Evolutionary conservation across 2,329 filamentous ascomycete species (phyloP).

Genomic region (Tolypocladium ovalisporum): DNA sequence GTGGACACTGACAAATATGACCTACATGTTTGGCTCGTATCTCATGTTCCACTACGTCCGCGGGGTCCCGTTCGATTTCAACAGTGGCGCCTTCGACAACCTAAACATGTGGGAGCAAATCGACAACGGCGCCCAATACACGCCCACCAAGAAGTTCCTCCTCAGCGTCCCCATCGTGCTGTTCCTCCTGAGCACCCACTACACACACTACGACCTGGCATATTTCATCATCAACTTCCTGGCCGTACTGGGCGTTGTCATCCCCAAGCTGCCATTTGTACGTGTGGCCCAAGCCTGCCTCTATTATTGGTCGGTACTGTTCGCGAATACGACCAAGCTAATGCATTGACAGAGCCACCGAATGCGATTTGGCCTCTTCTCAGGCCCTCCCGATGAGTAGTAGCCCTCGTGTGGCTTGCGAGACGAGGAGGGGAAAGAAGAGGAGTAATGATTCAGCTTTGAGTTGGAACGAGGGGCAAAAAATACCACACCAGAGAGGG

Average conservation of each 20-base stretch:
- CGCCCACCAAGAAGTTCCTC: slow-evolving; percentile 95
- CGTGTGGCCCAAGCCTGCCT: slow-evolving; percentile 26
- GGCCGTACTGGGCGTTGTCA: slow-evolving; percentile 83
- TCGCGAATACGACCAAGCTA: slow-evolving; percentile 8
- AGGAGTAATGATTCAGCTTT: slow-evolving; percentile 1
- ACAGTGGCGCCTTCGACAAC: slow-evolving; percentile 96
- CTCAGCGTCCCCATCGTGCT: slow-evolving; percentile 88
- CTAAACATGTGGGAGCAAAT: slow-evolving; percentile 99
- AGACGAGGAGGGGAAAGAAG: not conserved
- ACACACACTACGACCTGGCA: slow-evolving; percentile 93
- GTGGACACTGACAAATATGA: slow-evolving; percentile 97
- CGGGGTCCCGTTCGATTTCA: slow-evolving; percentile 97
- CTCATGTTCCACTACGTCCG: slow-evolving; percentile 99
- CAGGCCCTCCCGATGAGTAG: slow-evolving; percentile 58
- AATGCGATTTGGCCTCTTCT: slow-evolving; percentile 66
- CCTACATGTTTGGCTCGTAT: slow-evolving; percentile 98
- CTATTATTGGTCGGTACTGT: not conserved
- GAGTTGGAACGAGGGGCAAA: not conserved
- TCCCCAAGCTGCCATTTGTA: slow-evolving; percentile 93
- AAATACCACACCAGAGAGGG: slow-evolving; percentile 1
- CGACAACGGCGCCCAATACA: slow-evolving; percentile 97
- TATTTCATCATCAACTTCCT: slow-evolving; percentile 98
- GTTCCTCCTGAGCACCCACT: slow-evolving; percentile 95
- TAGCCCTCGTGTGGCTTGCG: slow-evolving; percentile 1
- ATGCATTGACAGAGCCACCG: slow-evolving; percentile 53